Evolutionary conservation across 2,329 filamentous ascomycete genomes (phyloP), one percentile per base, ranked within the genome.

Genomic region (Juglanconis juglandina): DNA sequence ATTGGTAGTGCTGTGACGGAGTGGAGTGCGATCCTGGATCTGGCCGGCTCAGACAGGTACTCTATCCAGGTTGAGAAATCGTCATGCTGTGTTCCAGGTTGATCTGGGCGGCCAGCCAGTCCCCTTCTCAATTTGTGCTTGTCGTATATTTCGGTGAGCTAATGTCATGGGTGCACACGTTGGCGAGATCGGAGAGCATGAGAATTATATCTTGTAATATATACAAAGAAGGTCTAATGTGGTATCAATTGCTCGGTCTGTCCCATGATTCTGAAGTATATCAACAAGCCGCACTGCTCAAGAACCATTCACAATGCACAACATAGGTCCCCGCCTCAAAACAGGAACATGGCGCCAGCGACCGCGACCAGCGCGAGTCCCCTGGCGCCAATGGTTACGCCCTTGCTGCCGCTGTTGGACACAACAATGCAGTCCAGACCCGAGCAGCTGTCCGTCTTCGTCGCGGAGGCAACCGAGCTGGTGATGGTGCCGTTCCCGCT

Each of bases 381-480:
- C 50, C 58, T 35, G 34, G 54, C 61, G 44, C 42, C 55, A 14
- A 57, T 34, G 24, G 13, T 32, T 3, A 6, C 10, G 33, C 14
- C 47, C 54, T 53, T 60, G 49, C 48, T 34, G 5, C 50, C 61
- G 8, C 58, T 54, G 51, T 44, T 63, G 46, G 53, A 58, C 49
- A 63, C 61, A 30, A 63, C 61, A n/a, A 63, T 60, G 39, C 61
- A 63, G 50, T 60, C 61, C 34, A 63, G 47, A 11, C 54, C 58
- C 6, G 47, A 13, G 53, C 61, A 63, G 1, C 34, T 11, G 39
- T 24, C 32, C 33, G 46, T 56, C 37, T 17, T 2, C 4, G 53
- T 48, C 49, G 54, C 35, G 5, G 55, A 46, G 3, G 52, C 41
- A 6, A 44, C 47, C 11, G 58, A 44, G 53, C 53, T 60, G 32